Evolutionary conservation across 176 grass and related monocot genomes (phyloP), one percentile per base, ranked within the genome.

Genomic region (Carex littledalei): DNA sequence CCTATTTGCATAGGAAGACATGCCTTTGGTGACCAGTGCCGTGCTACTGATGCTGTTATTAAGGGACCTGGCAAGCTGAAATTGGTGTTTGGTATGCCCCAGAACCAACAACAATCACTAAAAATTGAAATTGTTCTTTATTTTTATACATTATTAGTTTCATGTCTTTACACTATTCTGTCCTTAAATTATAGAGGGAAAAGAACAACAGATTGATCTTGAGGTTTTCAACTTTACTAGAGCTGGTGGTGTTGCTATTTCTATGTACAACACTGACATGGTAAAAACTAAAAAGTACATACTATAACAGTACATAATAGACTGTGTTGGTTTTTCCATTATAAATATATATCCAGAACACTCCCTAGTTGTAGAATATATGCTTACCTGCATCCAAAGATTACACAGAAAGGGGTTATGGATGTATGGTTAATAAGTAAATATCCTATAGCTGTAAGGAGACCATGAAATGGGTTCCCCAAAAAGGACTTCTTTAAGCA

Each of bases 1-100:
- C 95, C 95, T 86, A 98, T 98, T 81, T 98, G 95, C 88, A 98
- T 98, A 68, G 95, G 95, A 90, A 98, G 95, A 70, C 95, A 98
- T 87, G 95, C 95, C 21, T 98, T 92, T 65, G 95, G 95, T 84
- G 95, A 98, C 89, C 95, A 98, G 86, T 98, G 95, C 85, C 64
- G 95, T 43, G 95, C 95, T 76, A 95, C 95, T 87, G 95, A 98
- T 91, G 88, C 91, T 63, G 89, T 98, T 85, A 69, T 98, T 20
- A 95, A 95, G 86, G 95, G 95, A 39, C 95, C 95, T 89, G 95
- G 95, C 45, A 98, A 98, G 78, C 95, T 98, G 78, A 98, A 90
- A 87, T 81, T 98, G 81, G 95, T 98, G 74, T 98, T 98, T 62
- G 95, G 95, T 98, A 97, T 35, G 85, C 57, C 21, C 61, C 52